Percentiles rank a stretch among this genome's conserved stretches.
phyloP scores from a whole-genome alignment of 306 rosid genomes.

The Albizia julibrissin region DNA sequence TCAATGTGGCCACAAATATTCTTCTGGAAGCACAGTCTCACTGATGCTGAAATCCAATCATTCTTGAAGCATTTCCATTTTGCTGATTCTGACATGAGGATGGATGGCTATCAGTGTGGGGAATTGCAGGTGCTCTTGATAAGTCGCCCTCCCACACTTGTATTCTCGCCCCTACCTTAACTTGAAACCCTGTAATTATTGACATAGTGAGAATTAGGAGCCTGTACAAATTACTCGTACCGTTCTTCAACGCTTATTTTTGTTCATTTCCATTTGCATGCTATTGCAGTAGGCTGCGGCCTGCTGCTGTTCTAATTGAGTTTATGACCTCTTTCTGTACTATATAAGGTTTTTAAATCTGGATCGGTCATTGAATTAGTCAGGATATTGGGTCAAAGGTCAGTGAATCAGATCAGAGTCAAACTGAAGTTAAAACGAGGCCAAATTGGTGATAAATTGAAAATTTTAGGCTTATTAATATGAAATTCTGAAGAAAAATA shows the following conservation, averaged over 20 bases:
- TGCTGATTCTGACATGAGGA: conserved; percentile 42
- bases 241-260: conserved; percentile 30
- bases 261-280: conserved; percentile 1
- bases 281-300: neutral
- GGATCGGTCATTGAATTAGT: too few relatives aligned
- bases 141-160: conserved; percentile 6
- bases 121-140: conserved; percentile 39
- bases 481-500: too few relatives aligned
- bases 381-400: too few relatives aligned
- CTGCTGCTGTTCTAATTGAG: neutral
- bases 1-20: conserved; percentile 91
- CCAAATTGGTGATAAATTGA: too few relatives aligned
- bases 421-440: too few relatives aligned
- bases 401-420: too few relatives aligned
- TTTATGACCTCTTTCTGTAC: too few relatives aligned
- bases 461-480: too few relatives aligned
- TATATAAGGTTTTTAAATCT: too few relatives aligned
- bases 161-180: too few relatives aligned
- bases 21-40: conserved; percentile 90
- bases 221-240: conserved; percentile 55
- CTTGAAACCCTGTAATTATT: conserved; percentile 40
- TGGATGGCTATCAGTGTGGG: conserved; percentile 37
- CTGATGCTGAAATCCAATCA: conserved; percentile 42
- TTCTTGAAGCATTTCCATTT: conserved; percentile 40
- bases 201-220: conserved; percentile 40